phyloP scores from a whole-genome alignment of 306 rosid species.

The Fragaria iinumae region DNA sequence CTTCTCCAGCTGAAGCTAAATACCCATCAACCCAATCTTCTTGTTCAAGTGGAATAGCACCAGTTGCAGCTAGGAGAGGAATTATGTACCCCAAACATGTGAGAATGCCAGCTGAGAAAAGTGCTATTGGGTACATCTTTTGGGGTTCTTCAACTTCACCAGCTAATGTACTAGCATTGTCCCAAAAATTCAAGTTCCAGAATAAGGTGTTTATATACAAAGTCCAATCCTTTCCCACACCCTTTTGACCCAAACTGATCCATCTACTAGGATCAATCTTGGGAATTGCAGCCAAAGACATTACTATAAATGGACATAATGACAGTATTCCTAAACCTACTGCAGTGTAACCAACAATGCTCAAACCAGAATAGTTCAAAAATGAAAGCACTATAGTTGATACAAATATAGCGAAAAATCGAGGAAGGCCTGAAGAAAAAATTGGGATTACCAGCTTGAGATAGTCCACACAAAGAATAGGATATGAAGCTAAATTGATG shows the following conservation, averaged over 20 bases:
- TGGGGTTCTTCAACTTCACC: slow-evolving; percentile 59
- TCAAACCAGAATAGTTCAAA: slow-evolving; percentile 41
- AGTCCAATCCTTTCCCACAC: slow-evolving; percentile 31
- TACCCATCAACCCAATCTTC: slow-evolving; percentile 47
- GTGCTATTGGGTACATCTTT: slow-evolving; percentile 43
- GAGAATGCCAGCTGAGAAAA: slow-evolving; percentile 41
- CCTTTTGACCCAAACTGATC: slow-evolving; percentile 36
- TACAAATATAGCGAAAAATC: slow-evolving; percentile 23
- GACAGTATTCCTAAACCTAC: slow-evolving; percentile 37
- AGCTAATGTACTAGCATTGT: slow-evolving; percentile 55
- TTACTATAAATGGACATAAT: slow-evolving; percentile 35
- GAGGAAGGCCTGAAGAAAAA: slow-evolving; percentile 36
- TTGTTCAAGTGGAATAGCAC: slow-evolving; percentile 44
- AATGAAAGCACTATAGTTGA: slow-evolving; percentile 38
- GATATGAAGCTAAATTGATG: slow-evolving; percentile 42
- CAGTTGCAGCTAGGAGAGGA: slow-evolving; percentile 53
- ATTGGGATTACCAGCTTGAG: slow-evolving; percentile 37
- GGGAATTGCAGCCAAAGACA: slow-evolving; percentile 45
- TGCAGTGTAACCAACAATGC: slow-evolving; percentile 41
- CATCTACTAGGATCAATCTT: slow-evolving; percentile 45
- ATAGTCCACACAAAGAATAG: slow-evolving; percentile 44
- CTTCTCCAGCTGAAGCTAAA: slow-evolving; percentile 55
- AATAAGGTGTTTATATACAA: slow-evolving; percentile 53
- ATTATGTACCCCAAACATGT: slow-evolving; percentile 48
- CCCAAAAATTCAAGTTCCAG: slow-evolving; percentile 68